Evolutionary conservation across 2,329 filamentous ascomycete species (phyloP).

Genomic region (Stemphylium vesicarium): DNA sequence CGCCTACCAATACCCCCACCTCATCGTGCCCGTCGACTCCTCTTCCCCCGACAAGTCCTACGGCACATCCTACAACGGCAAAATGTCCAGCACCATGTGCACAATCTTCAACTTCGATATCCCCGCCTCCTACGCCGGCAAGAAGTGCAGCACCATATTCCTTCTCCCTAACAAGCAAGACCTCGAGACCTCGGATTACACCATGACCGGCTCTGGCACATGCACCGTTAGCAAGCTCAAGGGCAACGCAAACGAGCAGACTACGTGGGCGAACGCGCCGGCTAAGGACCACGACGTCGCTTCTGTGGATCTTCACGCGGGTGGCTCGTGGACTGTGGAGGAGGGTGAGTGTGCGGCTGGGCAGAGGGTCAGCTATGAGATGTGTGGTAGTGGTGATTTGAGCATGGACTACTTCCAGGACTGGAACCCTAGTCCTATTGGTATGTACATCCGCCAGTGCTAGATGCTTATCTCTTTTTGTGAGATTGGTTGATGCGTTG

Average conservation of each 20-base stretch:
- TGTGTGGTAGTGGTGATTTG: constrained; percentile 58
- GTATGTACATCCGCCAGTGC: constrained; percentile 41
- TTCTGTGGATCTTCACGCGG: constrained; percentile 55
- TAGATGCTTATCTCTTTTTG: constrained; percentile 1
- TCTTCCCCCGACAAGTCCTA: constrained; percentile 58
- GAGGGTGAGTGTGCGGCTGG: constrained; percentile 63
- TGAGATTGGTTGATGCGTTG: background rate
- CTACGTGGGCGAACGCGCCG: constrained; percentile 63
- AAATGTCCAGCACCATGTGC: constrained; percentile 53
- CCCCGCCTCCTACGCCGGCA: constrained; percentile 58
- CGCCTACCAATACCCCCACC: constrained; percentile 47
- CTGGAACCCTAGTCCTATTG: constrained; percentile 59
- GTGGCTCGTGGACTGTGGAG: constrained; percentile 60
- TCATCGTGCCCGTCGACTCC: constrained; percentile 67
- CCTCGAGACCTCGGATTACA: constrained; percentile 66
- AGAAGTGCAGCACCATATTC: constrained; percentile 70
- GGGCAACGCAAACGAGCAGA: constrained; percentile 54
- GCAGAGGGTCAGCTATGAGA: constrained; percentile 58
- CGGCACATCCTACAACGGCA: constrained; percentile 64
- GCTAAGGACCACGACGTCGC: constrained; percentile 51
- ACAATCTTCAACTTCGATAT: constrained; percentile 76
- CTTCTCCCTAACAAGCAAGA: constrained; percentile 64
- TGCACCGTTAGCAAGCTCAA: constrained; percentile 61
- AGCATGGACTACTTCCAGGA: constrained; percentile 69
- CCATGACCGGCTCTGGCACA: constrained; percentile 60